A percentile compares a stretch with the other conserved stretches of the same genome.
Conservation (phyloP, 371 early-diverging fungal species). For the Funneliformis caledonium region DNA sequence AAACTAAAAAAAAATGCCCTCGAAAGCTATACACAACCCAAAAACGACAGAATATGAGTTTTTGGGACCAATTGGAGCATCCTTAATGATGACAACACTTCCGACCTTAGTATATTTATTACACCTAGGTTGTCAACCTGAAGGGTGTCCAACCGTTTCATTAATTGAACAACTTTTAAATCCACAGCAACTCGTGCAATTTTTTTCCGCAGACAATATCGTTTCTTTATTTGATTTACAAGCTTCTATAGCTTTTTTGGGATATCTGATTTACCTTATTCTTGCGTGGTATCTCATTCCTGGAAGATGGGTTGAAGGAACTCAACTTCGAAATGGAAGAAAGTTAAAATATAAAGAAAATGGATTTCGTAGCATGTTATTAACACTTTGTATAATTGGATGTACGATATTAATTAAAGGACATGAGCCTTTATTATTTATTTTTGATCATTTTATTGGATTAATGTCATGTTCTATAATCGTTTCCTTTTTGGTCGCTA, state of each 20-base stretch:
- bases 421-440: conserved; percentile 68
- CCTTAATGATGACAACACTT: conserved; percentile 62
- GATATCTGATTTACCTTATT: conserved; percentile 73
- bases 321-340: conserved; percentile 70
- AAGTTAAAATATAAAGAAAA: conserved; percentile 77
- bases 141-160: conserved; percentile 47
- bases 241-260: conserved; percentile 61
- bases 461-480: conserved; percentile 71
- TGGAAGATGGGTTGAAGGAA: conserved; percentile 72
- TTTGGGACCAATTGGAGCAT: conserved; percentile 78
- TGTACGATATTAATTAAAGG: conserved; percentile 54
- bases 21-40: conserved; percentile 52
- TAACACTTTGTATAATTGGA: conserved; percentile 56
- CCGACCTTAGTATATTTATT: conserved; percentile 65
- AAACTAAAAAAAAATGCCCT: not conserved
- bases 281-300: conserved; percentile 70
- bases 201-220: conserved; percentile 45
- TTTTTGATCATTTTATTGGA: conserved; percentile 73
- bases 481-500: conserved; percentile 65
- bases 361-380: conserved; percentile 67
- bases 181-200: conserved; percentile 39
- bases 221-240: conserved; percentile 47
- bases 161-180: conserved; percentile 43
- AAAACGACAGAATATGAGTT: conserved; percentile 71
- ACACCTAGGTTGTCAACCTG: conserved; percentile 68